phyloP scores from a whole-genome alignment of 2,329 filamentous ascomycete genomes.

The Graphilbum ipis-grandicollis region DNA sequence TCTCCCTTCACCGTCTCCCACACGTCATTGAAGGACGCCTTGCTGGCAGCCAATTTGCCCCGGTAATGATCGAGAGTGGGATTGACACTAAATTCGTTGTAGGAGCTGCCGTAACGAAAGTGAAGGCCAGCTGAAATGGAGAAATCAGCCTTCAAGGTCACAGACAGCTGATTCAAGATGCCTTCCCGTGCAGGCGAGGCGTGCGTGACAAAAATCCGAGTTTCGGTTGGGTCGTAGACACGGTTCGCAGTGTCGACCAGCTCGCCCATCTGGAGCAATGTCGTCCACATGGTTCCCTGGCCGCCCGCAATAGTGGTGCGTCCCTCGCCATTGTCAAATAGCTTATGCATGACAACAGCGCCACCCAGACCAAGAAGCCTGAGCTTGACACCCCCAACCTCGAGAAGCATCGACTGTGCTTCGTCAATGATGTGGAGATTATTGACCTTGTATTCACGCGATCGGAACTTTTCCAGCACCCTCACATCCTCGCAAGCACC shows the following conservation, averaged over 20 bases:
- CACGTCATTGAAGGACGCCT: conserved; percentile 96
- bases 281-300: conserved; percentile 99
- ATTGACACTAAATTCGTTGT: conserved; percentile 99
- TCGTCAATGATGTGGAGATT: conserved; percentile 98
- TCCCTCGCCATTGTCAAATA: conserved; percentile 96
- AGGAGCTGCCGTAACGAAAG: conserved; percentile 97
- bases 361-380: conserved; percentile 84
- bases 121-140: conserved; percentile 94
- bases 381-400: conserved; percentile 90
- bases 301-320: conserved; percentile 95
- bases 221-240: conserved; percentile 96
- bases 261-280: conserved; percentile 92
- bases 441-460: conserved; percentile 91
- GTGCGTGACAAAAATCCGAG: conserved; percentile 89
- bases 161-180: conserved; percentile 91
- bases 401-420: conserved; percentile 85
- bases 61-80: conserved; percentile 96
- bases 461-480: conserved; percentile 92
- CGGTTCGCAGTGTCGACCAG: conserved; percentile 94
- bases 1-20: conserved; percentile 98
- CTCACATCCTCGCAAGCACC: conserved; percentile 96
- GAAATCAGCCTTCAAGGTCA: conserved; percentile 94
- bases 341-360: conserved; percentile 98
- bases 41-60: conserved; percentile 92
- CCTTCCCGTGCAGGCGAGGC: conserved; percentile 93